phyloP scores from a whole-genome alignment of 805 yeast species.

The Ogataea chonburiensis region DNA sequence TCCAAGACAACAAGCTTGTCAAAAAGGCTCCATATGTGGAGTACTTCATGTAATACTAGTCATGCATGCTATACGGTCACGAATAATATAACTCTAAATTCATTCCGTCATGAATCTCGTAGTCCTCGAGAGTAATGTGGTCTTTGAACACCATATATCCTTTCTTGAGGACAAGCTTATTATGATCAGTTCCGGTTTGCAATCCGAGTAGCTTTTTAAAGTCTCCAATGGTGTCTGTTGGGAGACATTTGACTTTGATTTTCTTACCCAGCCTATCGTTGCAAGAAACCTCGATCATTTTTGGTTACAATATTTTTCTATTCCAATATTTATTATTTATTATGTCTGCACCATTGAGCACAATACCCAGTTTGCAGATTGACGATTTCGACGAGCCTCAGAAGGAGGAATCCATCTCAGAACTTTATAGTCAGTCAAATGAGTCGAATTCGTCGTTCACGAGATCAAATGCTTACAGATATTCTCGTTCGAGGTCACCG shows the following conservation, averaged over 20 bases:
- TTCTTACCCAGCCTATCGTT: constrained; percentile 86
- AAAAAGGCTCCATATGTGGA: constrained; percentile 42
- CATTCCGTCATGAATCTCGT: constrained; percentile 88
- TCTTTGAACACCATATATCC: constrained; percentile 85
- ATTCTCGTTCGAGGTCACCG: constrained; percentile 26
- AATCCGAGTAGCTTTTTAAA: constrained; percentile 79
- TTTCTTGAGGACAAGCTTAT: constrained; percentile 70
- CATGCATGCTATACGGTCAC: constrained; percentile 26
- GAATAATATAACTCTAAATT: constrained; percentile 81
- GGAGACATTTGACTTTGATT: constrained; percentile 81
- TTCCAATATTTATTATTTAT: not conserved
- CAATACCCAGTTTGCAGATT: constrained; percentile 5
- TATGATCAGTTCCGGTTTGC: constrained; percentile 75
- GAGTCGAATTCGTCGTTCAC: constrained; percentile 22
- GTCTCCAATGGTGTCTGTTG: constrained; percentile 84
- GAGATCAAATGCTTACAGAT: constrained; percentile 8
- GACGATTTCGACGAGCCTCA: not conserved
- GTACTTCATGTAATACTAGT: constrained; percentile 36
- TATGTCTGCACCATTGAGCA: constrained; percentile 7
- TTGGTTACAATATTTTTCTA: constrained; percentile 46
- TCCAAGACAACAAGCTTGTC: constrained; percentile 22
- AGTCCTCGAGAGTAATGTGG: constrained; percentile 89
- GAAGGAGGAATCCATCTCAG: constrained; percentile 5
- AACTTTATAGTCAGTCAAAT: constrained; percentile 19
- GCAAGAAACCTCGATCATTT: constrained; percentile 70